Conservation (phyloP, 2,329 filamentous ascomycete genomes). For the Microsporum canis region DNA sequence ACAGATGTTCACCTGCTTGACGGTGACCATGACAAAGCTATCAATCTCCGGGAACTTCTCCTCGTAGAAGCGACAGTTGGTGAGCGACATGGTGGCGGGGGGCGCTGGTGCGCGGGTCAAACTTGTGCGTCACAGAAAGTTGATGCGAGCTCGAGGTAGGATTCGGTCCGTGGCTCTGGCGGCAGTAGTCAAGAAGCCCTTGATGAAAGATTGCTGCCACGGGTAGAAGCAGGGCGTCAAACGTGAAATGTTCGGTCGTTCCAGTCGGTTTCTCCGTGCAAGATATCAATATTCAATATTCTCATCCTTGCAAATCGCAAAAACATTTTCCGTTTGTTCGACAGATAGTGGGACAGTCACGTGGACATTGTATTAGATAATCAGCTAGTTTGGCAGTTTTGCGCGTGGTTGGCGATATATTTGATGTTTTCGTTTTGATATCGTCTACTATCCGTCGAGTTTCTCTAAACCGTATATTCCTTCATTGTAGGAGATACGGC, state of each 20-base stretch:
- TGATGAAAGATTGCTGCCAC: neutral
- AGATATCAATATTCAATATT: neutral
- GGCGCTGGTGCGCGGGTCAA: neutral
- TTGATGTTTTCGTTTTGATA: neutral
- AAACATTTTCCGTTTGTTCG: conserved; percentile 1
- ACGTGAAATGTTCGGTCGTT: neutral
- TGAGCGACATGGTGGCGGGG: conserved; percentile 72
- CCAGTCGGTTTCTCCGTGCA: neutral
- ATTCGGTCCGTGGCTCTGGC: neutral
- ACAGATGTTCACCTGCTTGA: conserved; percentile 67
- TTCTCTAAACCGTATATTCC: no score
- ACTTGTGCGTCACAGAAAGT: neutral
- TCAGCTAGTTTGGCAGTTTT: neutral
- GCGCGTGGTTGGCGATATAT: neutral
- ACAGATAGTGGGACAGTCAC: conserved; percentile 1
- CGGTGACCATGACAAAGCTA: conserved; percentile 99
- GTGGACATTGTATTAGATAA: neutral
- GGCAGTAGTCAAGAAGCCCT: neutral
- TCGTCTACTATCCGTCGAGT: no score
- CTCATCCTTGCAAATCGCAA: neutral
- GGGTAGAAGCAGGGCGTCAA: neutral
- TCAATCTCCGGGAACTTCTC: conserved; percentile 97
- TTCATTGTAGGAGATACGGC: no score
- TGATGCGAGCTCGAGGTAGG: neutral
- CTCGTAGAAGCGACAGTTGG: conserved; percentile 94